Conservation (phyloP, 345 rosid species). For the Theobroma cacao region DNA sequence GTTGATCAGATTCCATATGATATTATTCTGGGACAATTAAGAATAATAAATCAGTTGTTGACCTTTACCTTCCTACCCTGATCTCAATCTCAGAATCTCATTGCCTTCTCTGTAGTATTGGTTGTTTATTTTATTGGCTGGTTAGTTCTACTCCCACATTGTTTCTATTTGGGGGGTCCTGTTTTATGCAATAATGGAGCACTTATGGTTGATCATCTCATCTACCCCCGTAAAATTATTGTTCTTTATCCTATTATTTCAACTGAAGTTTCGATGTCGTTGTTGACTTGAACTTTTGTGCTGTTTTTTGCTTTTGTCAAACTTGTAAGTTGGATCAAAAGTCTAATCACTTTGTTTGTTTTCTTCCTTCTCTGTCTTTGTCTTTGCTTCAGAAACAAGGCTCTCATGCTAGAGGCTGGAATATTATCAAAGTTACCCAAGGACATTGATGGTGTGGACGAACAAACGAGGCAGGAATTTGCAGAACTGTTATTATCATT, state of each 20-base stretch:
- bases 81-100: slow-evolving; percentile 39
- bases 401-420: slow-evolving; percentile 74
- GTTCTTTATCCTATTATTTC: background rate
- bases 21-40: slow-evolving; percentile 13
- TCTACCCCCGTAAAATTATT: background rate
- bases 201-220: slow-evolving; percentile 8
- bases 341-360: background rate
- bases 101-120: slow-evolving; percentile 31
- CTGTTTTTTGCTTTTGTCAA: background rate
- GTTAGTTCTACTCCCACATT: background rate
- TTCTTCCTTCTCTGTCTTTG: background rate
- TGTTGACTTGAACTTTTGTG: background rate
- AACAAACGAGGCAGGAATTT: slow-evolving; percentile 51
- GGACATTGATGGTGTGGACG: slow-evolving; percentile 37
- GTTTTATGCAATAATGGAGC: background rate
- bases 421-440: slow-evolving; percentile 68
- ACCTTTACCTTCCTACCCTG: slow-evolving; percentile 32
- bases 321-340: background rate
- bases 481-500: slow-evolving; percentile 57
- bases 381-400: slow-evolving; percentile 69
- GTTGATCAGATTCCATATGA: slow-evolving; percentile 33
- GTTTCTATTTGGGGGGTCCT: background rate
- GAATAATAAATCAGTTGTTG: slow-evolving; percentile 17
- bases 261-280: slow-evolving; percentile 5
- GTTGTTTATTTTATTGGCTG: background rate